phyloP scores from a whole-genome alignment of 2,329 filamentous ascomycete species.

The Emericellopsis cladophorae region DNA sequence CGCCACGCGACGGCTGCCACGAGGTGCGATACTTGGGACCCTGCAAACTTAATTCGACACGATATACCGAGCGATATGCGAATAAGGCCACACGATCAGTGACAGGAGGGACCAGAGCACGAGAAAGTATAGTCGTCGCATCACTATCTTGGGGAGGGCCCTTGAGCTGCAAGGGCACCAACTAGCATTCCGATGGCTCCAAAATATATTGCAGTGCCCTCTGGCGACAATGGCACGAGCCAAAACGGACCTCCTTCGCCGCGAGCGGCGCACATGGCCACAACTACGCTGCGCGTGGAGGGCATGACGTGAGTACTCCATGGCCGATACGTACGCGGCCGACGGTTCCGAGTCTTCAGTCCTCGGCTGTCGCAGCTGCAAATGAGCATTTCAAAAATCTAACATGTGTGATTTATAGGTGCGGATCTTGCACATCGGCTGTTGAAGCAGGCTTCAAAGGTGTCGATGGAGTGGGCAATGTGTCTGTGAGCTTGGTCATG shows the following conservation, averaged over 20 bases:
- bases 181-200: conserved; percentile 32
- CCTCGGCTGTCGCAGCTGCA: not conserved
- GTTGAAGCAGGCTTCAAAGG: conserved; percentile 83
- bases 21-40: too few species aligned
- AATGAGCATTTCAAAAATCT: conserved; percentile 1
- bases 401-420: conserved; percentile 39
- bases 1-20: too few species aligned
- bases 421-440: conserved; percentile 90
- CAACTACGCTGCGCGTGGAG: conserved; percentile 79
- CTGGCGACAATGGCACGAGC: conserved; percentile 15
- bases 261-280: conserved; percentile 57
- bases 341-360: conserved; percentile 1
- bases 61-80: not conserved
- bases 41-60: too few species aligned
- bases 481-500: conserved; percentile 90
- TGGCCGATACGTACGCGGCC: not conserved
- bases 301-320: conserved; percentile 59
- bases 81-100: not conserved
- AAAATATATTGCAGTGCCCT: conserved; percentile 32
- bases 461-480: conserved; percentile 67
- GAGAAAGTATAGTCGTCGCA: too few species aligned
- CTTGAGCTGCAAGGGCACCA: not conserved
- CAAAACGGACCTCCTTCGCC: not conserved
- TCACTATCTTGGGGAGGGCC: not conserved
- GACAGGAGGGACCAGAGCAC: not conserved